These are phyloP conservation scores for Colletotrichum phormii DNA, from an alignment of 2,329 filamentous ascomycete genomes.

Conservation along the genomic window DNA sequence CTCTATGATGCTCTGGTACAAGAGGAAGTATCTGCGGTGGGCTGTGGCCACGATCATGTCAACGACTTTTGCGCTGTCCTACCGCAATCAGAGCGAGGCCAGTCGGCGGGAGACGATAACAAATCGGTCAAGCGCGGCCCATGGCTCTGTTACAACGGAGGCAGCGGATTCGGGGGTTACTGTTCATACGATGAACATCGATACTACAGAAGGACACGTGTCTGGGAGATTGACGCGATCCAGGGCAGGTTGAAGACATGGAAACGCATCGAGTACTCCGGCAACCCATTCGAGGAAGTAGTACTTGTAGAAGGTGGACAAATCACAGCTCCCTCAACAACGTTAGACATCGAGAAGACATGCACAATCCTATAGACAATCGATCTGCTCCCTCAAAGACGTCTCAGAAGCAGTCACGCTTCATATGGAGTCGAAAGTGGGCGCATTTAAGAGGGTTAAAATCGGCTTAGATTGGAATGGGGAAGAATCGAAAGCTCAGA, in stretches of 20 bases:
- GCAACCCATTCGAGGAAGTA: slow-evolving; percentile 46
- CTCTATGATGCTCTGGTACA: slow-evolving; percentile 45
- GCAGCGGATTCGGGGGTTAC: slow-evolving; percentile 46
- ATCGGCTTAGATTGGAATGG: background rate
- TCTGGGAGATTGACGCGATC: slow-evolving; percentile 45
- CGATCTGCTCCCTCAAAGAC: background rate
- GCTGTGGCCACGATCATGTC: slow-evolving; percentile 47
- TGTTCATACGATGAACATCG: slow-evolving; percentile 43
- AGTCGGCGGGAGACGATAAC: slow-evolving; percentile 37
- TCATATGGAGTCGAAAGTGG: background rate
- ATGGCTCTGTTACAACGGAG: slow-evolving; percentile 46
- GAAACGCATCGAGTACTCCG: slow-evolving; percentile 46
- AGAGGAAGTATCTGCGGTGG: slow-evolving; percentile 43
- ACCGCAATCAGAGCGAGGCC: slow-evolving; percentile 39
- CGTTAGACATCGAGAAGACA: background rate
- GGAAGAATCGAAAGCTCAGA: background rate
- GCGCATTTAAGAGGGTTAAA: too few relatives aligned
- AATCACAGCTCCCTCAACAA: background rate
- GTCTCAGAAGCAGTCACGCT: background rate
- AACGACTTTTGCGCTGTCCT: slow-evolving; percentile 48
- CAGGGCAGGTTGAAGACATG: slow-evolving; percentile 40
- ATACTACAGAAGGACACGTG: slow-evolving; percentile 44
- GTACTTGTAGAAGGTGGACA: slow-evolving; percentile 44
- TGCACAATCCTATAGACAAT: background rate
- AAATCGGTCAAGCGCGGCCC: slow-evolving; percentile 38